Evolutionary conservation across 805 yeast species (phyloP).

Genomic region (Kuraishia capsulata): DNA sequence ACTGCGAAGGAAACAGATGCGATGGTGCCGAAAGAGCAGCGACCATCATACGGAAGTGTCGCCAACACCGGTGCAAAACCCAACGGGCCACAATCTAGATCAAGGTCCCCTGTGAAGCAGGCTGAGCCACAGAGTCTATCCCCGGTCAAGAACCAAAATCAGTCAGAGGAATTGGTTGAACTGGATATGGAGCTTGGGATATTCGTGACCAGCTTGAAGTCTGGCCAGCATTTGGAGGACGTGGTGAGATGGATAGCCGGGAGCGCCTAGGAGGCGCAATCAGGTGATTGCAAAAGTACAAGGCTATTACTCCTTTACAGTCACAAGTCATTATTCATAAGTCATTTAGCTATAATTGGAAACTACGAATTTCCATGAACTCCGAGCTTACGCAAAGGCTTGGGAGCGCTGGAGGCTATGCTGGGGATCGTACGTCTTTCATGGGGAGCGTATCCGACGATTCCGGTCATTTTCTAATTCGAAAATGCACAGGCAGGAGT

Average conservation of each 20-base stretch:
- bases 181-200: conserved; percentile 14
- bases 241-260: conserved; percentile 14
- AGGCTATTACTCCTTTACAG: too few species aligned
- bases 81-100: too few species aligned
- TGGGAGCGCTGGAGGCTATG: too few species aligned
- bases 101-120: background rate
- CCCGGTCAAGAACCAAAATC: conserved; percentile 1
- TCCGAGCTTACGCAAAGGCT: too few species aligned
- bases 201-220: conserved; percentile 13
- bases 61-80: background rate
- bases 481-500: too few species aligned
- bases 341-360: too few species aligned
- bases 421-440: too few species aligned
- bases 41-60: background rate
- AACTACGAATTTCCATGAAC: too few species aligned
- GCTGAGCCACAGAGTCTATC: background rate
- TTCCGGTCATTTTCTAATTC: too few species aligned
- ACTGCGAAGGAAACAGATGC: background rate
- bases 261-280: background rate
- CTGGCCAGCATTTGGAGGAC: conserved; percentile 9
- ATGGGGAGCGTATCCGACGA: too few species aligned
- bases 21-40: background rate
- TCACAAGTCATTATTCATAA: too few species aligned
- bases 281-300: background rate
- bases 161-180: conserved; percentile 5